Base-by-base conservation (phyloP, 345 rosid genomes). In the Clausena lansium region DNA sequence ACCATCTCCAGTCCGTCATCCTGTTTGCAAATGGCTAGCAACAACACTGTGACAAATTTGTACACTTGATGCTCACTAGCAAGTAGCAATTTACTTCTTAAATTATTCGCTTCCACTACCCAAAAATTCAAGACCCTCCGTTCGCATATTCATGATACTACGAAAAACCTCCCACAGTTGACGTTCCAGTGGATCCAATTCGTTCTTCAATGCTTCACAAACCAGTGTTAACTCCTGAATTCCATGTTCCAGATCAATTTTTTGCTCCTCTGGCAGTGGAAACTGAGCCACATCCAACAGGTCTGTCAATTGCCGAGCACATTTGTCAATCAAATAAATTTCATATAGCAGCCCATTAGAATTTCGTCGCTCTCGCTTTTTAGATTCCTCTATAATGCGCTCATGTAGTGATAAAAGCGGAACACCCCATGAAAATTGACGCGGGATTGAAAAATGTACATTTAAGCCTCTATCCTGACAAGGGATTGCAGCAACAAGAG, bases 401-500 rank as follows among this genome's bases (percentile, higher is more conserved):
- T 82, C 83, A 27, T 86, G 81, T 24, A 86, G 84, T 32, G 59
- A 60, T 20, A 59, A 25, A 11, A 86, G 71, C 0, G 82, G 64
- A 62, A 30, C 2, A 28, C 78, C 84, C 85, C 89, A 86, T 4
- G 78, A 15, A 59, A 78, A 80, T 25, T 74, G 75, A 59, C 78
- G 77, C 4, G 80, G 85, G 73, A 82, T 60, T 11, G 87, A 82
- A 52, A 84, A 80, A 67, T 80, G 73, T 27, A 80, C 50, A 50
- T 76, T 59, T 13, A 86, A 41, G 19, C 87, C 84, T 71, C 87
- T 82, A 27, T 84, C 89, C 67, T 86, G 87, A 38, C 87, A 84
- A 57, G 89, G 89, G 61, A 86, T 84, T 14, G 85, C 87, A 36
- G 89, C 85, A 67, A 84, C 89, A 63, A 84, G 77, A 35, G 76